phyloP scores from a whole-genome alignment of 495 filamentous ascomycete genomes.

The Zalerion maritima region DNA sequence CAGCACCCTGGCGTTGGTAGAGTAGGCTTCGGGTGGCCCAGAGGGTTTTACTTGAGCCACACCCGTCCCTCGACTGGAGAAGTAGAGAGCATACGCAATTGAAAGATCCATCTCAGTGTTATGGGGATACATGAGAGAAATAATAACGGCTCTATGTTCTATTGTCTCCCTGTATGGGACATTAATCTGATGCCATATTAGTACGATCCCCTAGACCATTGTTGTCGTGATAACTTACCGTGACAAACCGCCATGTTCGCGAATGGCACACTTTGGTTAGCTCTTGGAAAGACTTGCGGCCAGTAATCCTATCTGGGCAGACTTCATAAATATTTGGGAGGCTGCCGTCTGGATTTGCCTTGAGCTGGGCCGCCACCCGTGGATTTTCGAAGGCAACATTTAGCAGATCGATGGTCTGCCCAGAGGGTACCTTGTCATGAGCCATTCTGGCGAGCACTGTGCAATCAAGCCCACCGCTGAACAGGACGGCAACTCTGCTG shows the following conservation, averaged over 20 bases:
- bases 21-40: constrained; percentile 37
- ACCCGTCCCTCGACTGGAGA: constrained; percentile 71
- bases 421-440: constrained; percentile 59
- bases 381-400: constrained; percentile 98
- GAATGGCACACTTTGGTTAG: constrained; percentile 54
- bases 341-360: constrained; percentile 7
- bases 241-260: constrained; percentile 67
- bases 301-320: constrained; percentile 85
- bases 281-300: constrained; percentile 59
- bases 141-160: constrained; percentile 50
- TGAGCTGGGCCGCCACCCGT: constrained; percentile 37
- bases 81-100: constrained; percentile 87
- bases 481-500: constrained; percentile 63
- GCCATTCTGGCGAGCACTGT: constrained; percentile 68
- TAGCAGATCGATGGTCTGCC: constrained; percentile 67
- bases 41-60: no score
- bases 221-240: constrained; percentile 21
- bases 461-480: constrained; percentile 91
- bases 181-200: constrained; percentile 43
- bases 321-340: constrained; percentile 45
- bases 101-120: constrained; percentile 98
- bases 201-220: background rate
- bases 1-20: constrained; percentile 63
- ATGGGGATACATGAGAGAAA: constrained; percentile 74
- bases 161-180: constrained; percentile 65